Evolutionary conservation across 306 rosid genomes (phyloP).

Genomic region (Echinosophora koreensis): DNA sequence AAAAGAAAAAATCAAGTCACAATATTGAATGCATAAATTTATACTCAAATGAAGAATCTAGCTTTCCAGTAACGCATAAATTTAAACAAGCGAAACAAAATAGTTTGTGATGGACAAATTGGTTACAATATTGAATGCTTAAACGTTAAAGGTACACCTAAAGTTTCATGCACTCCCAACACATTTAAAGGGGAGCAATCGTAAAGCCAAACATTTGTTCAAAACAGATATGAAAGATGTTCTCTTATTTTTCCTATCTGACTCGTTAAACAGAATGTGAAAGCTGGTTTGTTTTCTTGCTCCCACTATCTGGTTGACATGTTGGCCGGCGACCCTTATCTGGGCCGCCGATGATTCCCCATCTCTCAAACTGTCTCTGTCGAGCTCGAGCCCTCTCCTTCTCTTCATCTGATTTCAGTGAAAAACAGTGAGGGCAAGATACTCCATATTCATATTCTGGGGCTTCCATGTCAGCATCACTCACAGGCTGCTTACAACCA

Average conservation of each 20-base stretch:
- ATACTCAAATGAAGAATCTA: neutral
- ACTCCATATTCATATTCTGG: slow-evolving; percentile 84
- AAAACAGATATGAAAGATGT: slow-evolving; percentile 32
- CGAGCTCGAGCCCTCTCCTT: slow-evolving; percentile 96
- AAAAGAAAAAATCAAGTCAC: too few species aligned
- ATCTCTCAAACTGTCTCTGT: slow-evolving; percentile 83
- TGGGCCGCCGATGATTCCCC: slow-evolving; percentile 96
- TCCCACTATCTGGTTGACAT: slow-evolving; percentile 28
- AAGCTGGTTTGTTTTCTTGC: slow-evolving; percentile 49
- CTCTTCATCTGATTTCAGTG: slow-evolving; percentile 81
- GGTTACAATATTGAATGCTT: slow-evolving; percentile 19
- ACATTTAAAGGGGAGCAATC: neutral
- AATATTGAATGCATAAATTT: neutral
- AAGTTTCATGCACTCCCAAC: slow-evolving; percentile 26
- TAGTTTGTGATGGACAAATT: neutral
- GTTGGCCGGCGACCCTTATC: slow-evolving; percentile 74
- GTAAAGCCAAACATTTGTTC: slow-evolving; percentile 6
- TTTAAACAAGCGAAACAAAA: neutral
- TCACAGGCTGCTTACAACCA: slow-evolving; percentile 95
- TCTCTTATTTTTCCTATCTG: neutral
- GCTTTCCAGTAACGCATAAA: neutral
- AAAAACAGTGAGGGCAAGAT: slow-evolving; percentile 80
- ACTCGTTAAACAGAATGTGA: slow-evolving; percentile 59
- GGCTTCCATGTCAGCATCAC: slow-evolving; percentile 89
- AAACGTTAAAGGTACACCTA: slow-evolving; percentile 20